Evolutionary conservation across 306 rosid species (phyloP).

Genomic region (Trichosanthes truncata): DNA sequence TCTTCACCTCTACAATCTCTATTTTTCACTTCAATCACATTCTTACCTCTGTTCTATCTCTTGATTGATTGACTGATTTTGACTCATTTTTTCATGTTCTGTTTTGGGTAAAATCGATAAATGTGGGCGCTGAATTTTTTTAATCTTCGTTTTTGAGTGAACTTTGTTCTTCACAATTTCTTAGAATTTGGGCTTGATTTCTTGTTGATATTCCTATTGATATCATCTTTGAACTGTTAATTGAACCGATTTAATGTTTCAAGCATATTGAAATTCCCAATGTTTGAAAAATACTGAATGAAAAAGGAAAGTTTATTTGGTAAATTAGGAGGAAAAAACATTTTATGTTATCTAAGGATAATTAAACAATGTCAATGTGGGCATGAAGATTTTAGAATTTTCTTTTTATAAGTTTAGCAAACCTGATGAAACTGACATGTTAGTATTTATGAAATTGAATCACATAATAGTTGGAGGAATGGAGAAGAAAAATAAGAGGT

Average conservation of each 20-base stretch:
- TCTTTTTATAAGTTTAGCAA: background rate
- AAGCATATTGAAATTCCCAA: background rate
- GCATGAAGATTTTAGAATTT: background rate
- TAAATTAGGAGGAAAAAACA: background rate
- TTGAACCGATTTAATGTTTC: background rate
- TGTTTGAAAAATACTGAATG: background rate
- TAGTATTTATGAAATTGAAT: background rate
- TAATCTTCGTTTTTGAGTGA: background rate
- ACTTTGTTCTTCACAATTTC: background rate
- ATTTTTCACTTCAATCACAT: background rate
- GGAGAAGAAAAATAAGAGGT: background rate
- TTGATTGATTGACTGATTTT: background rate
- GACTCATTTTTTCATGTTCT: background rate
- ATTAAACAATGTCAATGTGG: background rate
- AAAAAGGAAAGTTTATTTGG: background rate
- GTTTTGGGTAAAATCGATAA: background rate
- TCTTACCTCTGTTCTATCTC: background rate
- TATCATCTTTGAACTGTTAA: background rate
- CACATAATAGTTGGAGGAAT: background rate
- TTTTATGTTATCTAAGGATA: background rate
- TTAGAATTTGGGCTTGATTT: background rate
- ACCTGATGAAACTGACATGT: background rate
- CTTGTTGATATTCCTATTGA: background rate
- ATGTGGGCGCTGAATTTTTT: background rate
- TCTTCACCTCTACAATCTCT: too few relatives aligned